These are phyloP conservation scores for Fusarium redolens DNA, from an alignment of 2,329 filamentous ascomycete genomes.

Conservation along the genomic window DNA sequence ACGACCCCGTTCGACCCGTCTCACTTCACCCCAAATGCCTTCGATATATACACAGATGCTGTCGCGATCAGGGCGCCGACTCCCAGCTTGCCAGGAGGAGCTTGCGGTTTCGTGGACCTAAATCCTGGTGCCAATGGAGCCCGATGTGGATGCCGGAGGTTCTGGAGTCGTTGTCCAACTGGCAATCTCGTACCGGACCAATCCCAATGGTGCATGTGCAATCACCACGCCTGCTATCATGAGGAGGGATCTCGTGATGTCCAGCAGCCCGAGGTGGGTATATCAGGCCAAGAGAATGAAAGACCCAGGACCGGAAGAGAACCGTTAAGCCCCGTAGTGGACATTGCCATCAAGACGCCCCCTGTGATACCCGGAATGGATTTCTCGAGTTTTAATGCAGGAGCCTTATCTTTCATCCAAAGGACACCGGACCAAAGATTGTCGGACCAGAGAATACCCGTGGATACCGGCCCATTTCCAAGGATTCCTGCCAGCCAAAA, in stretches of 20 bases:
- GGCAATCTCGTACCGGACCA: constrained; percentile 55
- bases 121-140: constrained; percentile 62
- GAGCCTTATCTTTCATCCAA: constrained; percentile 51
- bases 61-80: constrained; percentile 42
- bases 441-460: constrained; percentile 39
- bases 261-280: constrained; percentile 41
- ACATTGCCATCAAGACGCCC: constrained; percentile 57
- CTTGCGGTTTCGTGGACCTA: constrained; percentile 69
- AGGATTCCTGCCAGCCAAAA: constrained; percentile 33
- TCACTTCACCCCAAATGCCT: constrained; percentile 58
- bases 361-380: constrained; percentile 54
- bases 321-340: constrained; percentile 65
- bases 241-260: constrained; percentile 56
- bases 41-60: constrained; percentile 67
- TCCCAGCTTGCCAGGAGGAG: constrained; percentile 60
- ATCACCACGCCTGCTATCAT: constrained; percentile 71
- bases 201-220: constrained; percentile 69
- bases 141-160: constrained; percentile 70
- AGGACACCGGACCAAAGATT: constrained; percentile 44
- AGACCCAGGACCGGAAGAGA: constrained; percentile 59
- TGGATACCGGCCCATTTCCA: constrained; percentile 34
- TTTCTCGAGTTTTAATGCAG: constrained; percentile 52
- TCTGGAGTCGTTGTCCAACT: constrained; percentile 62
- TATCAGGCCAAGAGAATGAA: constrained; percentile 64
- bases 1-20: constrained; percentile 60